Conservation (phyloP, 2,329 filamentous ascomycete species). For the Corinectria fuckeliana region DNA sequence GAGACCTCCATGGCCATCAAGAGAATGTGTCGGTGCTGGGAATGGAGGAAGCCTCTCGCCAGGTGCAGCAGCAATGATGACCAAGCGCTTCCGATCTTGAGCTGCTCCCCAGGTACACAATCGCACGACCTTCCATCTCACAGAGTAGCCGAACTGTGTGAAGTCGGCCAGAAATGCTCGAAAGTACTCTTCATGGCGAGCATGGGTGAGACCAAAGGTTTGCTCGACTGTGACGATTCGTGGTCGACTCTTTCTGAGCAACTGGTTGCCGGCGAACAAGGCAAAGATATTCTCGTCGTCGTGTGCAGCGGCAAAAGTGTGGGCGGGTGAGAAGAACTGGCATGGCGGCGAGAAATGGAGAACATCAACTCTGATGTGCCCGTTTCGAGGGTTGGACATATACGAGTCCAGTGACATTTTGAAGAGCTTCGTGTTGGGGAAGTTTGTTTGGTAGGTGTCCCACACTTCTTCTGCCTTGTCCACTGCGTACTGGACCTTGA, state of each 20-base stretch:
- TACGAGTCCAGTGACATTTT: slow-evolving; percentile 57
- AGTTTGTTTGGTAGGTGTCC: slow-evolving; percentile 65
- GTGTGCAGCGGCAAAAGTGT: slow-evolving; percentile 70
- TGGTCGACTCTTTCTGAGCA: slow-evolving; percentile 66
- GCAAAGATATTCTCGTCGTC: slow-evolving; percentile 74
- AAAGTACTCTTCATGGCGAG: slow-evolving; percentile 62
- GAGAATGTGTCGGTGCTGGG: slow-evolving; percentile 65
- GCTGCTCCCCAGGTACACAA: slow-evolving; percentile 59
- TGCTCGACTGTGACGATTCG: slow-evolving; percentile 81
- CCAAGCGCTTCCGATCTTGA: slow-evolving; percentile 57
- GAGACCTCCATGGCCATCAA: slow-evolving; percentile 43
- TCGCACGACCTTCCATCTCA: slow-evolving; percentile 70
- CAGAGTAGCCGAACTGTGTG: slow-evolving; percentile 69
- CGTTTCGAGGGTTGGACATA: slow-evolving; percentile 42
- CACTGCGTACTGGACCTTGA: slow-evolving; percentile 66
- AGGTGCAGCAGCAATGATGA: slow-evolving; percentile 67
- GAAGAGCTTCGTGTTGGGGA: slow-evolving; percentile 57
- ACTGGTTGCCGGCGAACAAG: slow-evolving; percentile 57
- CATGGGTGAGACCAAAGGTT: slow-evolving; percentile 70
- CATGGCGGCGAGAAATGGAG: slow-evolving; percentile 81
- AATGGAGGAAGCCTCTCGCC: slow-evolving; percentile 74
- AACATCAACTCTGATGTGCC: slow-evolving; percentile 63
- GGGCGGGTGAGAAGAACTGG: slow-evolving; percentile 75
- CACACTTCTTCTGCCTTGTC: slow-evolving; percentile 67
- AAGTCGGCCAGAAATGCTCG: slow-evolving; percentile 68